Base-by-base conservation (phyloP, 2,329 filamentous ascomycete species). In the Botryotinia convoluta region DNA sequence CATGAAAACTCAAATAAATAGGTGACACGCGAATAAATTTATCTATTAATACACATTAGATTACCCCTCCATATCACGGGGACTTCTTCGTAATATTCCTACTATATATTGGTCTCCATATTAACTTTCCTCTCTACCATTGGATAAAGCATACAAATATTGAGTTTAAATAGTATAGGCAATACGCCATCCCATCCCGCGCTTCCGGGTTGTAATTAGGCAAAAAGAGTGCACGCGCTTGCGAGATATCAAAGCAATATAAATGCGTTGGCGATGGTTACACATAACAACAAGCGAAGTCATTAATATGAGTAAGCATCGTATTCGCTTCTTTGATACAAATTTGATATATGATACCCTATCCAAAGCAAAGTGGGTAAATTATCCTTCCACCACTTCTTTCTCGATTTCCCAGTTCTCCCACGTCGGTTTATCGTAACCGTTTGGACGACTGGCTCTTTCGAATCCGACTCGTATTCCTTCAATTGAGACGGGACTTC, bases 351-450 rank as follows among this genome's bases (percentile, higher is more conserved):
- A 51, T 51, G 48, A n/a, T n/a, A 51, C 26, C 48, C 26, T n/a
- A 51, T 16, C 0, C 22, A n/a, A n/a, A 51, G 48, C 48, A n/a
- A 51, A 51, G 48, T 57, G 60, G 6, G 20, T 45, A 44, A 18
- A 42, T 62, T 39, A 78, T 32, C 78, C 78, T 22, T 78, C 75
- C 39, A 79, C 72, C 61, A 79, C 73, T 48, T 75, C 73, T 51
- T 75, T 63, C 48, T 78, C 77, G 42, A 77, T 74, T 51, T 79
- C 78, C 77, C 78, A 79, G 7, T 72, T 74, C 22, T 79, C 77
- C 87, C 87, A 88, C 22, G 80, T 84, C 6, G 86, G 81, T 59
- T 78, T 77, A 79, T 88, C 86, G 45, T 81, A 84, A 3, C 86
- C 87, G 79, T 88, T 88, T 7, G 87, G 86, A 85, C 80, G 75